phyloP scores from a whole-genome alignment of 768 basidiomycete genomes.

The Tremella yokohamensis region DNA sequence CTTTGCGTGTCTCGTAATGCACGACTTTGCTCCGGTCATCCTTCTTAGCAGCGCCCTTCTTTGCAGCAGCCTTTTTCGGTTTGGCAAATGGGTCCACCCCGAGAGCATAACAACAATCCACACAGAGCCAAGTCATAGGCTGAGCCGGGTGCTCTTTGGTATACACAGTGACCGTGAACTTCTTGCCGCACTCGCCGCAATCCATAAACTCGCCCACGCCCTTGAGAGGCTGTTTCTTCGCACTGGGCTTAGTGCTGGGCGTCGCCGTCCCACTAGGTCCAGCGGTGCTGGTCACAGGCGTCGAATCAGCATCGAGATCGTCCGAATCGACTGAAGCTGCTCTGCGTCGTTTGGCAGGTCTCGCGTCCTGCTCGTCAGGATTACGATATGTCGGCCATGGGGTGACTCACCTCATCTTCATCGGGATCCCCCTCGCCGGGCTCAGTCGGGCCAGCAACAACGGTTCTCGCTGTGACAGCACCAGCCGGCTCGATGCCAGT shows the following conservation, averaged over 20 bases:
- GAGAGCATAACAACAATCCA: slow-evolving; percentile 71
- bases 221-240: slow-evolving; percentile 55
- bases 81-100: slow-evolving; percentile 70
- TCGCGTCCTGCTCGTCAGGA: background rate
- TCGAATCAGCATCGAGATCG: slow-evolving; percentile 62
- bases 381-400: background rate
- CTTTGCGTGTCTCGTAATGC: slow-evolving; percentile 60
- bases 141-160: slow-evolving; percentile 64
- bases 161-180: slow-evolving; percentile 86
- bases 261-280: slow-evolving; percentile 13
- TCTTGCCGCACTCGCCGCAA: slow-evolving; percentile 76
- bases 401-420: slow-evolving; percentile 5
- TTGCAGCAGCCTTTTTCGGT: slow-evolving; percentile 61
- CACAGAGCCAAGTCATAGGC: slow-evolving; percentile 75
- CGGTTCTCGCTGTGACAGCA: slow-evolving; percentile 38
- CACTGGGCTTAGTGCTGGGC: slow-evolving; percentile 54
- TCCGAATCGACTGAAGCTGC: slow-evolving; percentile 60
- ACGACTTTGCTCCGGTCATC: slow-evolving; percentile 67
- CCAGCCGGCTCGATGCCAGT: slow-evolving; percentile 36
- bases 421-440: slow-evolving; percentile 32
- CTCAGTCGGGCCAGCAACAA: slow-evolving; percentile 38
- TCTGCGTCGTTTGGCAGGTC: slow-evolving; percentile 22
- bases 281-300: slow-evolving; percentile 1
- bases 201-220: slow-evolving; percentile 72
- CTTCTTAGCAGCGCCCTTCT: slow-evolving; percentile 54